Evolutionary conservation across 169 alveolate genomes (phyloP), one percentile per base, ranked within the genome.

Genomic region (Eimeria tenella): DNA sequence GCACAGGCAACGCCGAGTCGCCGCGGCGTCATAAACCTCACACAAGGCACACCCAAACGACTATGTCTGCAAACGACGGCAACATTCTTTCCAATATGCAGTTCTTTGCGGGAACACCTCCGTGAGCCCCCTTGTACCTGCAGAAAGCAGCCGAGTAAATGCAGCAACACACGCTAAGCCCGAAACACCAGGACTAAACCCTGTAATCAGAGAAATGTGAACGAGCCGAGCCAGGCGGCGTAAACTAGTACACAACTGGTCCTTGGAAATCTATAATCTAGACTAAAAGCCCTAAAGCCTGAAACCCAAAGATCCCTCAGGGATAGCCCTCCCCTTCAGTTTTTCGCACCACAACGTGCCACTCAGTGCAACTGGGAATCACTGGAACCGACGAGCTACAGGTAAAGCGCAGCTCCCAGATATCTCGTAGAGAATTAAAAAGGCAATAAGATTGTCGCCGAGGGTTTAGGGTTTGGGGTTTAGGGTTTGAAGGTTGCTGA

Each of bases 11-110:
- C 42, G 42, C 42, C 42, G 42, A 31, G 42, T 31, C 42, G 42
- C 42, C 42, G 42, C 42, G 42, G 42, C 42, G 42, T n/a, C 21
- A 8, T 8, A 63, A 63, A 63, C 25, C 15, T 6, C 56, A 21
- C 50, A 7, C 82, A 71, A 31, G n/a, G 19, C 19, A 71, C 17
- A 93, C 95, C 99, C 99, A 98, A 42, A 98, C 95, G 0, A 98
- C 97, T 55, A 98, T 90, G 94, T 98, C 98, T 31, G 98, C 94
- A 94, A 97, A 98, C 15, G 96, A 42, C 5, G 99, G 99, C 63
- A 98, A 95, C 94, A 95, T 95, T 55, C 97, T 97, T 58, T 98
- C 99, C 63, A 97, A 97, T 19, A 98, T 93, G 82, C 97, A 97
- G 93, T 97, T 97, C 94, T 98, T 97, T 81, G 98, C 95, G 50